phyloP scores from a whole-genome alignment of 495 filamentous ascomycete species.

The Trichocladium antarcticum region DNA sequence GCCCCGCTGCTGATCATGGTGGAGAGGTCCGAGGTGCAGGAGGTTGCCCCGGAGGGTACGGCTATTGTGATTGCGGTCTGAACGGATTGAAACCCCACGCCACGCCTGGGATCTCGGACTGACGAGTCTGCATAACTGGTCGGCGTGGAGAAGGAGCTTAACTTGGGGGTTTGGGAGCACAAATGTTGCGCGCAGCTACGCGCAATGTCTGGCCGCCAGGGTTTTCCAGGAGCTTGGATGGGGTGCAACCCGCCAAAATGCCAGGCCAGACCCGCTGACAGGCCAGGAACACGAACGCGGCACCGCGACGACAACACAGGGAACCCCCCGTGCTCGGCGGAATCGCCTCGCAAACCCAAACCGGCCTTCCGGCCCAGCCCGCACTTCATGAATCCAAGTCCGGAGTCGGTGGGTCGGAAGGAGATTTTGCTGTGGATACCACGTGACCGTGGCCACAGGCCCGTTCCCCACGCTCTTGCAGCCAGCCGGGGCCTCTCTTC shows the following conservation, averaged over 20 bases:
- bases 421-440: too few species aligned
- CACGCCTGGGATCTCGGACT: too few species aligned
- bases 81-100: neutral
- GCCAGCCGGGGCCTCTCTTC: too few species aligned
- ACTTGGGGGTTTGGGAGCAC: conserved; percentile 46
- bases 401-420: too few species aligned
- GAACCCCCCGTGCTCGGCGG: conserved; percentile 41
- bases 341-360: conserved; percentile 26
- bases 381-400: conserved; percentile 38
- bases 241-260: too few species aligned
- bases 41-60: conserved; percentile 40
- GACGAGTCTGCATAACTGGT: conserved; percentile 36
- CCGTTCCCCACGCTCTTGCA: too few species aligned
- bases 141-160: too few species aligned
- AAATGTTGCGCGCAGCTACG: conserved; percentile 29
- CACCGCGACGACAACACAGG: conserved; percentile 38
- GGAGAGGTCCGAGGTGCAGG: conserved; percentile 46
- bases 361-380: conserved; percentile 33
- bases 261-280: conserved; percentile 11
- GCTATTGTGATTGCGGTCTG: conserved; percentile 47
- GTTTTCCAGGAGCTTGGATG: conserved; percentile 43
- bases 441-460: too few species aligned
- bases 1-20: conserved; percentile 46
- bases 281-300: conserved; percentile 39
- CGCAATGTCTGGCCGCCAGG: conserved; percentile 38